Conservation (phyloP, 257 asterid genomes). For the Primulina eburnea region DNA sequence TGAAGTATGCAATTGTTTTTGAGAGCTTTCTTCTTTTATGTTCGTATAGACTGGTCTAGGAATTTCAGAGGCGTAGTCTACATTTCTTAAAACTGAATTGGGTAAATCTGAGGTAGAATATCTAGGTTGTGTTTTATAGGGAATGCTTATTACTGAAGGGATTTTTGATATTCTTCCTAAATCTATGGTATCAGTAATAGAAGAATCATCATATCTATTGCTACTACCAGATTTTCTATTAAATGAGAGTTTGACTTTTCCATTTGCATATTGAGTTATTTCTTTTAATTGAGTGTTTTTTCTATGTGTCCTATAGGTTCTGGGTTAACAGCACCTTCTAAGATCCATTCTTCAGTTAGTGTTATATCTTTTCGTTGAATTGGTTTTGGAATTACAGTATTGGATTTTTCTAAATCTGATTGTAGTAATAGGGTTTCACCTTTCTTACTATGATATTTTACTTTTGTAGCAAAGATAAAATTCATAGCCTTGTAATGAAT, state of each 20-base stretch:
- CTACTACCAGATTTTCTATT: neutral
- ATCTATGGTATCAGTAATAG: neutral
- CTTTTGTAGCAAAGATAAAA: neutral
- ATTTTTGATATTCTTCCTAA: conserved; percentile 11
- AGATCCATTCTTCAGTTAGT: neutral
- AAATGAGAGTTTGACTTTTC: neutral
- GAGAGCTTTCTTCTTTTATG: no score
- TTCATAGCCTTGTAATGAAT: neutral
- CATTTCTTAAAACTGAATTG: neutral
- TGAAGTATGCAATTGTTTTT: no score
- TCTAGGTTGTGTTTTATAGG: neutral
- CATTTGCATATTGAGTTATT: neutral
- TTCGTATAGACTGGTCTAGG: neutral
- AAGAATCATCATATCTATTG: neutral
- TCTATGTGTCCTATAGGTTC: neutral
- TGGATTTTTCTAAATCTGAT: no score
- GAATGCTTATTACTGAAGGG: neutral
- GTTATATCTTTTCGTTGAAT: neutral
- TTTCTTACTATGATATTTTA: neutral
- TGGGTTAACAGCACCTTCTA: neutral
- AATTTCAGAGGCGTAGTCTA: neutral
- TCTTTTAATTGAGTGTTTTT: neutral
- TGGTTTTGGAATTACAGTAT: neutral
- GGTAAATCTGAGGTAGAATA: neutral
- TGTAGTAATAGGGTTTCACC: conserved; percentile 4